Evolutionary conservation across 1,284 basidiomycete species (phyloP).

Genomic region (Cryptococcus sp.): DNA sequence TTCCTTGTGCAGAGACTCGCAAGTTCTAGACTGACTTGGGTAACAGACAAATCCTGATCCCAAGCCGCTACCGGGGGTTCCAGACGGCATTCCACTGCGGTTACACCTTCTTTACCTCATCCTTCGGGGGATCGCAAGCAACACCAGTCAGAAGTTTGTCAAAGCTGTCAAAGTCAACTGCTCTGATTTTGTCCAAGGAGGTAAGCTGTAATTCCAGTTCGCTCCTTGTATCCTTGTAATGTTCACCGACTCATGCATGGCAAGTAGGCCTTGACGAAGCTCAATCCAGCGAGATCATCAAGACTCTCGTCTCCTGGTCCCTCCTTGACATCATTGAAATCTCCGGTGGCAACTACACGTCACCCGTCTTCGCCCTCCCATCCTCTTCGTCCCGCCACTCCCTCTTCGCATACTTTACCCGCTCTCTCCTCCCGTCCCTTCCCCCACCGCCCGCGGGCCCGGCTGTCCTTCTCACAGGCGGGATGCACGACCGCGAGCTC

Average conservation of each 20-base stretch:
- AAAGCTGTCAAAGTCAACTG: slow-evolving; percentile 85
- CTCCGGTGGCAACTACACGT: slow-evolving; percentile 45
- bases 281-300: slow-evolving; percentile 35
- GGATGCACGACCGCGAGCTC: slow-evolving; percentile 35
- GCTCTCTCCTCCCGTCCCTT: slow-evolving; percentile 32
- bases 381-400: slow-evolving; percentile 29
- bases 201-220: slow-evolving; percentile 48
- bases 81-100: slow-evolving; percentile 39
- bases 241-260: no score
- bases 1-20: background rate
- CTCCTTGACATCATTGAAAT: slow-evolving; percentile 50
- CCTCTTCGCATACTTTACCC: slow-evolving; percentile 44
- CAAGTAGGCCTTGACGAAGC: slow-evolving; percentile 33
- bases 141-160: slow-evolving; percentile 62
- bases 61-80: slow-evolving; percentile 60
- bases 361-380: slow-evolving; percentile 27
- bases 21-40: slow-evolving; percentile 2
- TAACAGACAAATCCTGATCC: slow-evolving; percentile 61
- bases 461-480: slow-evolving; percentile 45
- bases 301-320: slow-evolving; percentile 53
- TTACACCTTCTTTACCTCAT: slow-evolving; percentile 67
- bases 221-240: no score
- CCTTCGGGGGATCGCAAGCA: slow-evolving; percentile 59
- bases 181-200: slow-evolving; percentile 68
- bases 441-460: slow-evolving; percentile 37